Conservation (phyloP, 306 rosid species). For the Senna siamea region DNA sequence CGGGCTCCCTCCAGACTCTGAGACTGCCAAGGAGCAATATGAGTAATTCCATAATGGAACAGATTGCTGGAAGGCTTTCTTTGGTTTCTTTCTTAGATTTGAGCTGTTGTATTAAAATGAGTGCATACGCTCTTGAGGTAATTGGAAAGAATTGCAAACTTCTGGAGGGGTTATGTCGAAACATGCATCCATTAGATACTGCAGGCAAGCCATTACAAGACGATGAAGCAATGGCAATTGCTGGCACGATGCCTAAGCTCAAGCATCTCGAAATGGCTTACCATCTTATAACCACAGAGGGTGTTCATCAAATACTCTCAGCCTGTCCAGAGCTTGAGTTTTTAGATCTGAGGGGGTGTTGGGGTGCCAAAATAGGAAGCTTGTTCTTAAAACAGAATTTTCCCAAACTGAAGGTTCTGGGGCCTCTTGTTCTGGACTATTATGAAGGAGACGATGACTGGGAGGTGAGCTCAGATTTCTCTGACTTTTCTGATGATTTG, state of each 20-base stretch:
- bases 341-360: slow-evolving; percentile 86
- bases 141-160: slow-evolving; percentile 87
- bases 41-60: slow-evolving; percentile 64
- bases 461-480: slow-evolving; percentile 75
- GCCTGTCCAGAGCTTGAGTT: slow-evolving; percentile 73
- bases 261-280: slow-evolving; percentile 94
- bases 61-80: slow-evolving; percentile 71
- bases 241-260: slow-evolving; percentile 90
- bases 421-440: slow-evolving; percentile 67
- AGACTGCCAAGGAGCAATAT: slow-evolving; percentile 71
- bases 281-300: slow-evolving; percentile 64
- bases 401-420: slow-evolving; percentile 76
- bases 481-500: slow-evolving; percentile 65
- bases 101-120: slow-evolving; percentile 81
- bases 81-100: slow-evolving; percentile 79
- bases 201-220: slow-evolving; percentile 71
- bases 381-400: slow-evolving; percentile 54
- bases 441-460: slow-evolving; percentile 60
- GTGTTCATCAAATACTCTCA: slow-evolving; percentile 66
- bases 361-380: slow-evolving; percentile 76
- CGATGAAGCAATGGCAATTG: slow-evolving; percentile 82
- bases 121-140: slow-evolving; percentile 64
- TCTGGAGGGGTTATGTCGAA: slow-evolving; percentile 74
- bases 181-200: slow-evolving; percentile 87
- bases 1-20: slow-evolving; percentile 74